Evolutionary conservation across 139 green algal genomes (phyloP).

Genomic region (Chlorella sp.): DNA sequence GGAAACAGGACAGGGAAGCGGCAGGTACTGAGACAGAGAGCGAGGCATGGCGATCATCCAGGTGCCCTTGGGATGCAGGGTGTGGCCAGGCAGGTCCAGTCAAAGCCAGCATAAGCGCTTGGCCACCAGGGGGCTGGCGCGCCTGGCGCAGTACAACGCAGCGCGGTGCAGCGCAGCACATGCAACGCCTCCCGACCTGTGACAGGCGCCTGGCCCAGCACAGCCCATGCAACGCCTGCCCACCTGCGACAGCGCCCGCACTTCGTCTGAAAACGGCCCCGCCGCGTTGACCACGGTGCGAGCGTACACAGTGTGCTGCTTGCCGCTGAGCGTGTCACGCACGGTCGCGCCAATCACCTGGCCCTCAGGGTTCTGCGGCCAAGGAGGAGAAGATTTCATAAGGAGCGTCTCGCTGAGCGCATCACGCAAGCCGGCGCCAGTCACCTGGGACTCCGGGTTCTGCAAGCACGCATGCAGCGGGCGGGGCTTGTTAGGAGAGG

Average conservation of each 20-base stretch:
- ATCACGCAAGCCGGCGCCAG: no score
- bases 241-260: constrained; percentile 69
- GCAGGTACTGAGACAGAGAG: background rate
- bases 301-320: constrained; percentile 44
- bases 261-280: constrained; percentile 80
- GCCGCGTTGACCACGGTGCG: constrained; percentile 89
- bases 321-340: constrained; percentile 64
- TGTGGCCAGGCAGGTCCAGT: background rate
- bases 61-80: background rate
- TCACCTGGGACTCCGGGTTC: no score
- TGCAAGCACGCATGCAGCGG: no score
- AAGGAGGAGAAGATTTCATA: no score
- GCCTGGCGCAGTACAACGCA: no score
- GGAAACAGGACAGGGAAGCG: background rate
- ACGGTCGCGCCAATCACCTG: constrained; percentile 77
- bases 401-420: no score
- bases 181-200: background rate
- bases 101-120: no score
- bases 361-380: constrained; percentile 64
- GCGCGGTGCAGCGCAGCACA: background rate
- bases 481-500: no score
- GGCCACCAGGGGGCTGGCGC: no score
- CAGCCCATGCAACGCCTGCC: no score
- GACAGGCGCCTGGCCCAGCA: background rate
- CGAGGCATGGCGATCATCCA: no score